These are phyloP conservation scores for Colletotrichum caudatum DNA, from an alignment of 2,329 filamentous ascomycete species.

Conservation along the genomic window DNA sequence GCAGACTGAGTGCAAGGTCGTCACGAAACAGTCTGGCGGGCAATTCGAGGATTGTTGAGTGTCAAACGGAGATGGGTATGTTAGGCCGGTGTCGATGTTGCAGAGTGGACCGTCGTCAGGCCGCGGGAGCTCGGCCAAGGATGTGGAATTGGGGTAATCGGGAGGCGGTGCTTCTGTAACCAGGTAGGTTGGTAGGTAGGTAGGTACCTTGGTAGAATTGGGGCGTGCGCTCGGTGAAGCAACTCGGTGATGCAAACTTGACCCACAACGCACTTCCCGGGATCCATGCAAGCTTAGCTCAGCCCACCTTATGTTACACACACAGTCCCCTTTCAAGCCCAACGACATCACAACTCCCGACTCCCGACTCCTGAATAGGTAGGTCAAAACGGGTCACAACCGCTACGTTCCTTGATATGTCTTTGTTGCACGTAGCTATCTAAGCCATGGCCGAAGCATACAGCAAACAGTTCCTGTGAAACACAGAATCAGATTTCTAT, in stretches of 20 bases:
- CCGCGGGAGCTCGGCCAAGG: constrained; percentile 35
- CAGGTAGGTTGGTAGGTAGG: background rate
- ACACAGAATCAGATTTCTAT: background rate
- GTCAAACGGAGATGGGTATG: constrained; percentile 1
- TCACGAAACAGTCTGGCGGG: background rate
- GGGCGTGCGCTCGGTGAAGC: constrained; percentile 36
- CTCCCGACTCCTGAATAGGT: background rate
- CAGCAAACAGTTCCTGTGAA: background rate
- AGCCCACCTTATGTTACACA: constrained; percentile 24
- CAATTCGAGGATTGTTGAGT: background rate
- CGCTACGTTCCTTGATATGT: no score
- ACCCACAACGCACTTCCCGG: constrained; percentile 9
- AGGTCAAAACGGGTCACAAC: background rate
- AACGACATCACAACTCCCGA: constrained; percentile 15
- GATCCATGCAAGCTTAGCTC: constrained; percentile 32
- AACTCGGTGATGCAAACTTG: constrained; percentile 34
- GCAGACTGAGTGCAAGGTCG: background rate
- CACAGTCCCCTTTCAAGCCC: background rate
- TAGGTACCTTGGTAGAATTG: constrained; percentile 11
- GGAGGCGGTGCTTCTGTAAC: constrained; percentile 39
- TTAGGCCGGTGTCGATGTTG: constrained; percentile 20
- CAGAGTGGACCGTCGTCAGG: constrained; percentile 32
- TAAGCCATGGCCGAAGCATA: background rate
- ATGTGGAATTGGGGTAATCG: constrained; percentile 36
- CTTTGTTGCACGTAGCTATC: no score